Percentiles rank a stretch among this genome's conserved stretches.
phyloP scores from a whole-genome alignment of 2,329 filamentous ascomycete species.

The Claviceps pusilla region DNA sequence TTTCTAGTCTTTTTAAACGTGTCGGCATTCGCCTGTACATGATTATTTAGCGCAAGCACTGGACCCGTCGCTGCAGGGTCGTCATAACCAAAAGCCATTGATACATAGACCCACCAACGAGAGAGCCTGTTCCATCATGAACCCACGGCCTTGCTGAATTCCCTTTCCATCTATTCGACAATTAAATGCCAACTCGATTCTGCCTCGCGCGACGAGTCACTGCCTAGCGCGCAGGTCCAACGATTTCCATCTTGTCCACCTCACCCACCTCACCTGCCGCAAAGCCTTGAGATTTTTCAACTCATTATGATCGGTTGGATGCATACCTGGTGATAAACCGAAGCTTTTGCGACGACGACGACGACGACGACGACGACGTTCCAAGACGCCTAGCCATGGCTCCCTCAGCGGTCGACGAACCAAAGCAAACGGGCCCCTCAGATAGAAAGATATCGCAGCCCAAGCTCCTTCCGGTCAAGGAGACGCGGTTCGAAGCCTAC shows the following conservation, averaged over 20 bases:
- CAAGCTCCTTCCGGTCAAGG: slow-evolving; percentile 45
- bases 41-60: neutral
- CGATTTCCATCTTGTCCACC: neutral
- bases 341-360: slow-evolving; percentile 3
- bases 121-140: slow-evolving; percentile 12
- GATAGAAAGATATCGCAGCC: slow-evolving; percentile 35
- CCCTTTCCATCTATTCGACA: neutral
- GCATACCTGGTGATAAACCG: neutral
- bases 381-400: slow-evolving; percentile 26
- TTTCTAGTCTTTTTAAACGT: neutral
- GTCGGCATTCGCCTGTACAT: no score
- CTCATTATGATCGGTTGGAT: slow-evolving; percentile 2
- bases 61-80: neutral
- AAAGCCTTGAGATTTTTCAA: neutral
- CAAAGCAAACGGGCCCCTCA: slow-evolving; percentile 20
- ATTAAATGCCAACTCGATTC: neutral
- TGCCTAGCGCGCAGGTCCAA: neutral
- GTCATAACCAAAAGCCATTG: neutral
- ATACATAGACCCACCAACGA: slow-evolving; percentile 7
- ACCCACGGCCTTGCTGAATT: slow-evolving; percentile 18
- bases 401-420: slow-evolving; percentile 36
- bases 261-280: slow-evolving; percentile 1
- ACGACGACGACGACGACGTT: neutral
- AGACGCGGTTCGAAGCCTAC: slow-evolving; percentile 44
- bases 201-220: neutral